Conservation (phyloP, 495 filamentous ascomycete species). For the Annulohypoxylon maeteangense region DNA sequence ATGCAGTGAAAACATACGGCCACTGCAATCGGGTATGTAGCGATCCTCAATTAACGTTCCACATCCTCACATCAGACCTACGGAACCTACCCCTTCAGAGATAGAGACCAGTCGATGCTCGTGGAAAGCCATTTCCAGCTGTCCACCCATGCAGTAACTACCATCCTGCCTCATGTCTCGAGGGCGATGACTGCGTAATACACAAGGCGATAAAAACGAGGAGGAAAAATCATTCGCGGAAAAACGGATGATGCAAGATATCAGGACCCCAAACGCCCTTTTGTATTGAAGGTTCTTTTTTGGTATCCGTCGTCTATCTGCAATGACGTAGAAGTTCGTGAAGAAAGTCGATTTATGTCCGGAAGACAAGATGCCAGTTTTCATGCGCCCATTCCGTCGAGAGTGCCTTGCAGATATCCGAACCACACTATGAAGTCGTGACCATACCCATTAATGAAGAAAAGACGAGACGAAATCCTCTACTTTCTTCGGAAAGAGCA, state of each 20-base stretch:
- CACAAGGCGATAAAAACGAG: conserved; percentile 51
- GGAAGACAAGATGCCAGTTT: conserved; percentile 50
- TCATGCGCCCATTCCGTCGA: conserved; percentile 61
- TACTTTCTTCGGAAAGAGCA: conserved; percentile 99
- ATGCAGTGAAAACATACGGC: conserved; percentile 51
- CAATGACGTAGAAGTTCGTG: conserved; percentile 56
- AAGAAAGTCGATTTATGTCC: conserved; percentile 44
- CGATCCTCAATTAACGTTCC: conserved; percentile 66
- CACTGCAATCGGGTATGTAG: conserved; percentile 63
- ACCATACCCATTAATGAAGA: conserved; percentile 59
- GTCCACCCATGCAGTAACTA: conserved; percentile 63
- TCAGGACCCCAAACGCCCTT: conserved; percentile 81
- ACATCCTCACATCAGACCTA: conserved; percentile 62
- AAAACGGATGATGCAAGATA: conserved; percentile 78
- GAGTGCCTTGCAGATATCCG: conserved; percentile 64
- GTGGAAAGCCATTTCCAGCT: conserved; percentile 64
- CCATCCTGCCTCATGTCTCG: conserved; percentile 51
- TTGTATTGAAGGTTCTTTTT: conserved; percentile 62
- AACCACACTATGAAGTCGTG: conserved; percentile 59
- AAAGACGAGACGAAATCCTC: conserved; percentile 59
- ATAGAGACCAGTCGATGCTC: conserved; percentile 39
- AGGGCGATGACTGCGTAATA: conserved; percentile 48
- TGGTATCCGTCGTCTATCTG: conserved; percentile 83
- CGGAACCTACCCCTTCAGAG: conserved; percentile 41
- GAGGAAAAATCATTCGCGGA: conserved; percentile 51